Conservation (phyloP, 805 yeast species). For the Lipomyces sp. region DNA sequence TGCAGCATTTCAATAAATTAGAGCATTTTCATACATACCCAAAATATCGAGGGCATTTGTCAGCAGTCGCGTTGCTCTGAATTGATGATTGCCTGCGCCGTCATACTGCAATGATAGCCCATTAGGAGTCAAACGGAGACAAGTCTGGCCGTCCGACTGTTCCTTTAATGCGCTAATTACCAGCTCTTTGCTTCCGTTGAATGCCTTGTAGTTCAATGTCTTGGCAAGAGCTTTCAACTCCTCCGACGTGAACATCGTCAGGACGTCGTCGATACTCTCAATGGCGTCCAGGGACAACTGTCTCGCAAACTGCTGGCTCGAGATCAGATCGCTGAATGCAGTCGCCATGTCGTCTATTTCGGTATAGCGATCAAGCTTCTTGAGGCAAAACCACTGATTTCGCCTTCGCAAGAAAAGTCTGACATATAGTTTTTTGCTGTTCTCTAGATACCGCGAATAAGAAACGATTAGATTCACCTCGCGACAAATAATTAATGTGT, state of each 20-base stretch:
- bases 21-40: constrained; percentile 5
- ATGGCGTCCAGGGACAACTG: background rate
- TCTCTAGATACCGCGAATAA: constrained; percentile 1
- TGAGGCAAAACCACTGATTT: constrained; percentile 21
- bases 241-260: constrained; percentile 14
- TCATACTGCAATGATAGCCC: constrained; percentile 18
- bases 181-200: constrained; percentile 14
- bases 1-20: too few species aligned
- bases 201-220: constrained; percentile 3
- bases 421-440: constrained; percentile 23
- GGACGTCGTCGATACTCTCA: constrained; percentile 9
- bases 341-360: constrained; percentile 16
- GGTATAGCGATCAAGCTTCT: constrained; percentile 7
- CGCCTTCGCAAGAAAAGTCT: constrained; percentile 25
- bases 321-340: constrained; percentile 10
- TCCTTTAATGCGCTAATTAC: constrained; percentile 11
- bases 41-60: constrained; percentile 7
- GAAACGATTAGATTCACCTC: background rate
- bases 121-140: constrained; percentile 2
- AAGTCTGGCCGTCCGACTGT: constrained; percentile 16
- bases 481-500: background rate
- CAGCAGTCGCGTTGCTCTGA: constrained; percentile 2
- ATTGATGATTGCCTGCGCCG: constrained; percentile 6
- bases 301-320: background rate
- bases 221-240: constrained; percentile 21